Evolutionary conservation across 2,329 filamentous ascomycete species (phyloP), one percentile per base, ranked within the genome.

Genomic region (Exophiala oligosperma): DNA sequence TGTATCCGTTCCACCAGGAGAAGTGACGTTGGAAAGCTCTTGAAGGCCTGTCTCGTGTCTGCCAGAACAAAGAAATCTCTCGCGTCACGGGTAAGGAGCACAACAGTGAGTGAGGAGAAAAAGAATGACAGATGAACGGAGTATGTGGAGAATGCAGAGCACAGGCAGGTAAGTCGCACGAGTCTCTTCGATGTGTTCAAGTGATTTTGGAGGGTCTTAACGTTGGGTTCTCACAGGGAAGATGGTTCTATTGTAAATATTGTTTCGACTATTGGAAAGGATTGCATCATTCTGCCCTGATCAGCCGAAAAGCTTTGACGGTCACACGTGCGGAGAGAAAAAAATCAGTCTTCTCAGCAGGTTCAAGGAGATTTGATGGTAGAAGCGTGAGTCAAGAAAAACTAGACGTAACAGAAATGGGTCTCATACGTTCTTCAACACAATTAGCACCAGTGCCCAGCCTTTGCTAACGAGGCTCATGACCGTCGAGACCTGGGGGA

Each of bases 241-340:
- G 7, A 11, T 14, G 46, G 46, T 26, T 17, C 28, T n/a, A 29
- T 32, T 48, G 26, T 48, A 24, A 48, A 48, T 48, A 26, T 28
- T 48, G 23, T 32, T 24, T 23, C 21, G 23, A 28, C 46, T 48
- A 48, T 48, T 14, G 46, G 28, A 48, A 6, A n/a, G 14, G 26
- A 29, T 52, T 52, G 49, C 49, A 52, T 52, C 49, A 52, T 52
- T 24, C 28, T 46, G 43, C 21, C 7, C 40, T 23, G n/a, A 35
- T 43, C 14, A 43, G n/a, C 12, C 40, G 40, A 51, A 56, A 53
- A 52, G 38, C 48, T 61, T 52, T 56, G 52, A 54, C 37, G 52
- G 58, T 61, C 58, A 63, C 61, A 61, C 55, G 61, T 58, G 55
- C 60, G 47, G 57, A 57, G 55, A 49, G 60, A 60, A 57, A 63